Base-by-base conservation (phyloP, 1,284 basidiomycete species). In the Fomitopsis schrenkii region DNA sequence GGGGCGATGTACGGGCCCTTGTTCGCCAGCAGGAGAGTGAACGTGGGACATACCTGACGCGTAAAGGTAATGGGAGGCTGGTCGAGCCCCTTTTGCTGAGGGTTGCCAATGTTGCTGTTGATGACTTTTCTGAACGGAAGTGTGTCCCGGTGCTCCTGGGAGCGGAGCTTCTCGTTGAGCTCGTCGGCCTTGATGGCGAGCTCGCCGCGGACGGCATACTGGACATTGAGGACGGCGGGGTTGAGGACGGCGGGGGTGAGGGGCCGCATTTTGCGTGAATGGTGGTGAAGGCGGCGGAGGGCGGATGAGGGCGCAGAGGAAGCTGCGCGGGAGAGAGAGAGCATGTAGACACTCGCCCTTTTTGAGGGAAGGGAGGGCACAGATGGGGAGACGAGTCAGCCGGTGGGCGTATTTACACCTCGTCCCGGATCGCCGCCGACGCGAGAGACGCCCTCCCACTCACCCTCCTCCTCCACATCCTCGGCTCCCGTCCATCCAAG, bases 191-290 rank as follows among this genome's bases (percentile, higher is more conserved):
- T 93, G 79, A 95, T 93, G 15, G 97, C 95, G 66, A 99, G 88
- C 77, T 97, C 95, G 60, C 97, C 97, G 62, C 97, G 93, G 36
- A 99, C 97, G 62, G 97, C 97, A 74, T 99, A 99, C 76, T 98
- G 87, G 62, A 97, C 97, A 57, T 93, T 87, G 70, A 88, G 82
- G 59, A 98, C 84, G 63, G 90, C 82, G 2, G 92, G 94, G 78
- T 98, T 99, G 77, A 94, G 83, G 48, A 82, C 78, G 64, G 85
- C 80, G 63, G 81, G 64, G 46, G 86, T 83, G 66, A 92, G 82
- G 36, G 79, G 77, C 64, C 80, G 82, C 88, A 91, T 83, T 48
- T 33, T 69, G 63, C 54, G 62, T 53, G 64, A 22, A 33, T 55
- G 50, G 33, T 38, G 38, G 30, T 55, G 28, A 8, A 53, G 8